Evolutionary conservation across 2,329 filamentous ascomycete genomes (phyloP), one percentile per base, ranked within the genome.

Genomic region (Ophiocordyceps camponoti-floridani): DNA sequence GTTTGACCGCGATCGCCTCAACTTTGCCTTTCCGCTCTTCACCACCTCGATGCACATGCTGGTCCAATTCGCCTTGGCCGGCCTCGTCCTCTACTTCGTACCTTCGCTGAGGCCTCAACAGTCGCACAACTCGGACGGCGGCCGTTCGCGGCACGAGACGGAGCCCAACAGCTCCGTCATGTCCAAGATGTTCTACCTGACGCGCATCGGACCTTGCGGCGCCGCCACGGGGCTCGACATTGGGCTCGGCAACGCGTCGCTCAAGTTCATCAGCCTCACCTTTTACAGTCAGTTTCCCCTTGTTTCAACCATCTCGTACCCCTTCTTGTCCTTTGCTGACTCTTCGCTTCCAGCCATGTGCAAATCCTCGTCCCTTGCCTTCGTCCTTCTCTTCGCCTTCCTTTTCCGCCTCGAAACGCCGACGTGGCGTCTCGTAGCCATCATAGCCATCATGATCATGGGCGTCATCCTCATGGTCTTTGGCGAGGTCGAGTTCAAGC

Each of bases 391-490:
- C 43, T 98, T 98, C 59, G 91, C 91, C 49, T 94, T 98, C 57
- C 60, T 94, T 42, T 96, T 98, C 67, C 79, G 84, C 44, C 78
- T 98, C 44, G 91, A 98, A 63, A 75, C 76, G 11, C 86, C 85
- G 0, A 95, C 89, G 0, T 79, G 83, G 70, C 84, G 82, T 53
- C 75, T 98, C 9, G 82, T 94, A 37, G 70, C 73, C 51, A 91
- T 96, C 52, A 96, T 98, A 52, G 73, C 78, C 44, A 79, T 83
- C 55, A 96, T 98, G 91, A 95, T 88, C 0, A 55, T 79, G 2
- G 91, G 91, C 48, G 89, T 98, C 9, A 72, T 98, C 49, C 93
- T 96, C 79, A 98, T 98, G 91, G 91, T 96, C 0, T 86, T 87
- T 6, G 91, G 89, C 48, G 91, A 98, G 64, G 80, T 93, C 35